A percentile compares a stretch with the other conserved stretches of the same genome.
phyloP scores from a whole-genome alignment of 2,329 filamentous ascomycete genomes.

The Chlorencoelia australis region DNA sequence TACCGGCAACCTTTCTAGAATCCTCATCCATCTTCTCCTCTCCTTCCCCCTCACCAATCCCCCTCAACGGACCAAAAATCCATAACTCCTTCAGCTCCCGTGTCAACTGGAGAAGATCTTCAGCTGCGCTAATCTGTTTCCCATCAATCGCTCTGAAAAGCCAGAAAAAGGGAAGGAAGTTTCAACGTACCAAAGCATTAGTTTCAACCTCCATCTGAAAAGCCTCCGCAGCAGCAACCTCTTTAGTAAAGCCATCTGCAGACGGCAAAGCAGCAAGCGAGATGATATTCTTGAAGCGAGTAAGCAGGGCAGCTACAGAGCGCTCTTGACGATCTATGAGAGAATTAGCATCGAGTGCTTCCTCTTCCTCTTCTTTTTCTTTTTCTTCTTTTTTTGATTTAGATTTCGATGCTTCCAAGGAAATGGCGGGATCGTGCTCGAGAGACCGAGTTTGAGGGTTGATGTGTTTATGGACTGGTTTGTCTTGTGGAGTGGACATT shows the following conservation, averaged over 20 bases:
- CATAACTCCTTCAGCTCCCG: slow-evolving; percentile 41
- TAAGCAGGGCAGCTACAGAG: slow-evolving; percentile 35
- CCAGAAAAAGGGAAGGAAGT: too few species aligned
- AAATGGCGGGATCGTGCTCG: too few species aligned
- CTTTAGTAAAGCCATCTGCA: slow-evolving; percentile 22
- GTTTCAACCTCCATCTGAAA: slow-evolving; percentile 27
- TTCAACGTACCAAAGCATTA: slow-evolving; percentile 21
- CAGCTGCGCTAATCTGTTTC: slow-evolving; percentile 22
- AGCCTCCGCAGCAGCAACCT: slow-evolving; percentile 23
- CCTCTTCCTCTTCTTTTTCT: too few species aligned
- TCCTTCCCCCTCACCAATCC: slow-evolving; percentile 33
- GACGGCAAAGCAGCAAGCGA: slow-evolving; percentile 16
- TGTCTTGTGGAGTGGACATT: too few species aligned
- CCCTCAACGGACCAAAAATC: slow-evolving; percentile 37
- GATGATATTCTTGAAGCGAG: slow-evolving; percentile 35
- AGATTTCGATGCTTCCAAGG: too few species aligned
- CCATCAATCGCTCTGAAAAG: background rate
- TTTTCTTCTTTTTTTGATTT: too few species aligned
- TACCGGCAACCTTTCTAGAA: slow-evolving; percentile 24
- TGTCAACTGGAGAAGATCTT: slow-evolving; percentile 37
- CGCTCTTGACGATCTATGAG: slow-evolving; percentile 36
- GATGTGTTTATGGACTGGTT: too few species aligned
- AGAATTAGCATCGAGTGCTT: too few species aligned
- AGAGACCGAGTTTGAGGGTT: too few species aligned
- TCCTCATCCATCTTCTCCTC: slow-evolving; percentile 31